A percentile compares a stretch with the other conserved stretches of the same genome.
Conservation (phyloP, 2,329 filamentous ascomycete species). For the Claviceps humidiphila region DNA sequence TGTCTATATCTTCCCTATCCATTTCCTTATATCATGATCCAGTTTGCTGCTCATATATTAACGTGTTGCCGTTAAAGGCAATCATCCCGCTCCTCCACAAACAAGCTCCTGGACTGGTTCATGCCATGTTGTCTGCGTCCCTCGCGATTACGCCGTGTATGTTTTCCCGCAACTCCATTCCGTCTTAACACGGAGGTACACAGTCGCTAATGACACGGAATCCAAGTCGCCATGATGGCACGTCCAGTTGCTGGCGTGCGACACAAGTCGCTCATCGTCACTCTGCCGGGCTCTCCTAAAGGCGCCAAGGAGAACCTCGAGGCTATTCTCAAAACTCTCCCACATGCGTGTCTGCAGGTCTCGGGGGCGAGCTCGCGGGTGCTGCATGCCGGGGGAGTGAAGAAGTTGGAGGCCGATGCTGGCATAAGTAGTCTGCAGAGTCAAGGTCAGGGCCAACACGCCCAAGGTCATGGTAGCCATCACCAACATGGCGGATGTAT, state of each 20-base stretch:
- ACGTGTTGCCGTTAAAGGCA: slow-evolving; percentile 37
- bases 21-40: too few species aligned
- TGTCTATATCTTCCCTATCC: too few species aligned
- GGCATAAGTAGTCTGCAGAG: slow-evolving; percentile 35
- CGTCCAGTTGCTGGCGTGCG: slow-evolving; percentile 82
- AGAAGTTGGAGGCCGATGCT: slow-evolving; percentile 74
- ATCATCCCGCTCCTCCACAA: slow-evolving; percentile 68
- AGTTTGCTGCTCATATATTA: too few species aligned
- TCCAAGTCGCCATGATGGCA: slow-evolving; percentile 85
- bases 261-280: slow-evolving; percentile 70
- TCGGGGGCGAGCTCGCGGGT: slow-evolving; percentile 68
- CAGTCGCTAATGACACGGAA: not conserved
- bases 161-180: slow-evolving; percentile 15
- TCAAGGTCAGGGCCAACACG: slow-evolving; percentile 15
- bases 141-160: slow-evolving; percentile 79
- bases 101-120: slow-evolving; percentile 80
- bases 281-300: slow-evolving; percentile 87
- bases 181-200: not conserved
- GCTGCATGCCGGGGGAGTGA: slow-evolving; percentile 68
- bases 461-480: slow-evolving; percentile 25
- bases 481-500: slow-evolving; percentile 26
- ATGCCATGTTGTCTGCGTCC: slow-evolving; percentile 83
- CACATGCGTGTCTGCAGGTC: slow-evolving; percentile 87
- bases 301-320: slow-evolving; percentile 89
- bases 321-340: slow-evolving; percentile 75